Evolutionary conservation across 2,329 filamentous ascomycete genomes (phyloP), one percentile per base, ranked within the genome.

Genomic region (Tolypocladium paradoxum): DNA sequence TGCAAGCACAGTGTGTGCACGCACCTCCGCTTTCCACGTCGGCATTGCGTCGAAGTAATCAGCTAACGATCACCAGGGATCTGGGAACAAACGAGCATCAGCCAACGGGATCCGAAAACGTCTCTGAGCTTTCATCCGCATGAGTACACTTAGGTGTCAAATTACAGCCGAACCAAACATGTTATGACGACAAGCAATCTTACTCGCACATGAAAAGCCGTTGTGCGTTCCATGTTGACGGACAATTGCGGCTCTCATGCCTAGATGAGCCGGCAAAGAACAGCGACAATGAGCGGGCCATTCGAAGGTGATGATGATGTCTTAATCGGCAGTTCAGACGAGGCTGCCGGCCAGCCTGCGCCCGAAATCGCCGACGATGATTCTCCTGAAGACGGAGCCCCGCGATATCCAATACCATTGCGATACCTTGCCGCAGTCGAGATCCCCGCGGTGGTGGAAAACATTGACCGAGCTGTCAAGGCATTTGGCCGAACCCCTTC

Each of bases 361-460:
- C 50, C 48, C n/a, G 43, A 49, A 34, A 24, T 40, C 43, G 4
- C 33, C 22, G 43, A 48, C 45, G 47, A 48, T 36, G 53, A 37
- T 38, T 57, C 27, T 14, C 29, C 53, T 22, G 35, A 58, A 4
- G 58, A 63, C 14, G 54, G 55, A 34, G 69, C 69, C 16, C 69
- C 69, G 5, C 63, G 61, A 53, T 73, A 68, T 54, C 51, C 57
- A 29, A 65, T 75, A 8, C 65, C 70, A 11, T 57, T 59, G 6
- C 64, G 70, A 16, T 54, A 59, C 4, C 60, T 75, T 5, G 64
- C 66, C 3, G 73, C 72, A 7, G 72, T 75, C 20, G 72, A 75
- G 56, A 63, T 75, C 1, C 72, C 72, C 20, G 72, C 72, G 38
- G 62, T 73, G 12, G 71, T 75, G 34, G 62, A 73, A 57, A 69